Percentiles rank a stretch among this genome's conserved stretches.
phyloP scores from a whole-genome alignment of 2,329 filamentous ascomycete genomes.

The Microdochium trichocladiopsis region DNA sequence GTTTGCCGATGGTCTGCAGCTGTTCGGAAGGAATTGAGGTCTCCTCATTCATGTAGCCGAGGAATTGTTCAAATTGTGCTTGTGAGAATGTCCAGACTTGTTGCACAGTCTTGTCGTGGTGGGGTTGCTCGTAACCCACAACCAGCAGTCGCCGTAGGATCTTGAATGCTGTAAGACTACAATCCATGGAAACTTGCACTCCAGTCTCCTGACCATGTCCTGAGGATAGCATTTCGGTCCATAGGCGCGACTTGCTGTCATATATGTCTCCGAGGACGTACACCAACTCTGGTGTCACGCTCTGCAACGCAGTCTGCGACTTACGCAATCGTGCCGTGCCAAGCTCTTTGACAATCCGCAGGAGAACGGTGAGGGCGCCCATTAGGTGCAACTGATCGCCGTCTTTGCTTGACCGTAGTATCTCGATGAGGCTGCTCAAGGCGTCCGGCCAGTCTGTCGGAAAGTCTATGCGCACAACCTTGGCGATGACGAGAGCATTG shows the following conservation, averaged over 20 bases:
- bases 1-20: slow-evolving; percentile 67
- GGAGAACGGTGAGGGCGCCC: slow-evolving; percentile 67
- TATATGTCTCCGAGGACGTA: slow-evolving; percentile 75
- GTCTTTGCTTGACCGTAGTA: slow-evolving; percentile 52
- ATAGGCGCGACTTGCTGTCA: slow-evolving; percentile 61
- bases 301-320: slow-evolving; percentile 70
- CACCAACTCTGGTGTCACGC: slow-evolving; percentile 76
- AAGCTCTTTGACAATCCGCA: slow-evolving; percentile 87
- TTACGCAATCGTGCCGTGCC: slow-evolving; percentile 70
- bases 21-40: slow-evolving; percentile 45
- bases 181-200: slow-evolving; percentile 59
- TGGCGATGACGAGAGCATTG: slow-evolving; percentile 81
- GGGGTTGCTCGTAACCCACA: slow-evolving; percentile 76
- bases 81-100: slow-evolving; percentile 77
- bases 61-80: slow-evolving; percentile 69
- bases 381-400: slow-evolving; percentile 60
- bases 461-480: slow-evolving; percentile 84
- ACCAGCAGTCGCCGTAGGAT: slow-evolving; percentile 72
- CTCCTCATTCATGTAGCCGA: slow-evolving; percentile 53
- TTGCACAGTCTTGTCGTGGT: slow-evolving; percentile 67
- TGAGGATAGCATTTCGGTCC: slow-evolving; percentile 55
- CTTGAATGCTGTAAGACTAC: slow-evolving; percentile 74
- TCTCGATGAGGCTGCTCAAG: slow-evolving; percentile 51
- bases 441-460: slow-evolving; percentile 74
- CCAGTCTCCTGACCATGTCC: slow-evolving; percentile 51